phyloP scores from a whole-genome alignment of 306 rosid genomes.

The Prunus fruticosa region DNA sequence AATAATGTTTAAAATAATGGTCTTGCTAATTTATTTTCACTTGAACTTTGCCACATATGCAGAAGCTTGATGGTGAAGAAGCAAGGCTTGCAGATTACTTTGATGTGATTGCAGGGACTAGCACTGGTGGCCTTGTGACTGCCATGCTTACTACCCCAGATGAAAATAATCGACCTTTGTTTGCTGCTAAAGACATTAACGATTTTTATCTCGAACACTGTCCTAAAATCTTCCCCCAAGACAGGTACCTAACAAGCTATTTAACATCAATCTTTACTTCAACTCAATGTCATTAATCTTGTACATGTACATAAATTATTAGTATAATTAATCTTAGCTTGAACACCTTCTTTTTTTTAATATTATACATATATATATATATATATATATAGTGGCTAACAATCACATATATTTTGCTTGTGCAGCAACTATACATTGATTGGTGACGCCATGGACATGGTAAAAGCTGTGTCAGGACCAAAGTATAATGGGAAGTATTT shows the following conservation, averaged over 20 bases:
- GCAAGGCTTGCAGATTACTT: slow-evolving; percentile 27
- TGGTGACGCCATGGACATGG: neutral
- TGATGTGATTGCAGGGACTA: slow-evolving; percentile 38
- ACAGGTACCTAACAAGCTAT: slow-evolving; percentile 7
- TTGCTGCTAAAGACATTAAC: slow-evolving; percentile 35
- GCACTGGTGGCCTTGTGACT: slow-evolving; percentile 44
- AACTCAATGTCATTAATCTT: neutral
- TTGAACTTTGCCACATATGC: too few species aligned
- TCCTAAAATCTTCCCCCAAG: slow-evolving; percentile 44
- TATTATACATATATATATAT: neutral
- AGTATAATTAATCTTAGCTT: neutral
- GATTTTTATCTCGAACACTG: slow-evolving; percentile 36
- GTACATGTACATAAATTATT: too few species aligned
- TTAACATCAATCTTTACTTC: neutral
- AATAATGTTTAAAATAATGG: too few species aligned
- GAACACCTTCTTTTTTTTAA: neutral
- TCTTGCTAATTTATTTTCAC: too few species aligned
- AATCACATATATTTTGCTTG: neutral
- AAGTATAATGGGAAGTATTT: slow-evolving; percentile 37
- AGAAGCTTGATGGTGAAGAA: too few species aligned
- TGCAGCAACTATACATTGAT: neutral
- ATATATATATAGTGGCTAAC: neutral
- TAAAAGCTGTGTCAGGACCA: slow-evolving; percentile 28
- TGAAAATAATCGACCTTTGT: slow-evolving; percentile 28
- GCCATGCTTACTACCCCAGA: slow-evolving; percentile 41